phyloP scores from a whole-genome alignment of 139 green algal species.

The Volvox reticuliferus region DNA sequence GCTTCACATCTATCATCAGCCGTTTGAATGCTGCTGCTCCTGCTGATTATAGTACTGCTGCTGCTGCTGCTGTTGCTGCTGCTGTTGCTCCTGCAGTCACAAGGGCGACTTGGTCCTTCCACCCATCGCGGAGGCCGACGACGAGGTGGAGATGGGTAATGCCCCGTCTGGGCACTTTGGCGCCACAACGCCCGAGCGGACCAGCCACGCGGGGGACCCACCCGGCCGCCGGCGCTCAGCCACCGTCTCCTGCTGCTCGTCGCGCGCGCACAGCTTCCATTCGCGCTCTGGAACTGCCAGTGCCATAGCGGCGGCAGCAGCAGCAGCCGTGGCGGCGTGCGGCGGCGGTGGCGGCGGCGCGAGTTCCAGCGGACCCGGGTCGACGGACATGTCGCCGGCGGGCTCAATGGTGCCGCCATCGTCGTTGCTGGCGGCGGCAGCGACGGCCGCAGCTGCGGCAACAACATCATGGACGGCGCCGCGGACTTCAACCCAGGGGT shows the following conservation, averaged over 20 bases:
- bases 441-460: background rate
- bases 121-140: constrained; percentile 52
- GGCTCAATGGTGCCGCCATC: constrained; percentile 1
- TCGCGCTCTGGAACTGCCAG: background rate
- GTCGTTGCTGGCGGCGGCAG: background rate
- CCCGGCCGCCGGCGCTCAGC: constrained; percentile 27
- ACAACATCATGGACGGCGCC: background rate
- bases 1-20: no score
- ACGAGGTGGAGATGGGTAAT: constrained; percentile 28
- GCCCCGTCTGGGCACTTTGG: background rate
- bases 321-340: constrained; percentile 30
- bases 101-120: constrained; percentile 45
- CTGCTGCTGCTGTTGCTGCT: no score
- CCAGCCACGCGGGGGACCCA: background rate
- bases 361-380: background rate
- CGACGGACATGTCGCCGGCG: constrained; percentile 9
- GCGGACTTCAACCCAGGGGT: background rate
- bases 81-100: constrained; percentile 12
- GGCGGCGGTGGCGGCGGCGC: background rate
- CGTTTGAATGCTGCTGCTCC: no score
- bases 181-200: background rate
- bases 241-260: constrained; percentile 41
- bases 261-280: constrained; percentile 42
- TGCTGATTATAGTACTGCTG: no score
- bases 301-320: constrained; percentile 28